Base-by-base conservation (phyloP, 805 yeast genomes). In the Candida ulmi region DNA sequence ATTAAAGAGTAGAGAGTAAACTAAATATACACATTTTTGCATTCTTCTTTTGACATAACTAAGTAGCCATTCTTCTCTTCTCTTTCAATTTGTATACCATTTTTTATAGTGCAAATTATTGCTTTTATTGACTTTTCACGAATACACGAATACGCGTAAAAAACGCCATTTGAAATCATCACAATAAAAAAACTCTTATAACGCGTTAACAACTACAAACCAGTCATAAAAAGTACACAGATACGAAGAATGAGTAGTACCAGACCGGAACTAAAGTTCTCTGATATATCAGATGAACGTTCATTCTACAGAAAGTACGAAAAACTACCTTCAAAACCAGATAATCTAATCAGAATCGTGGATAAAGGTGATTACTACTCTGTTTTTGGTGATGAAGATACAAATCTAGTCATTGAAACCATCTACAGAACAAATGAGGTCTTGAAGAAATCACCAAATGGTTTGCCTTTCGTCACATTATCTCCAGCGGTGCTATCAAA, bases 351-450 rank as follows among this genome's bases (percentile, higher is more conserved):
- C 17, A 72, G 96, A 33, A 65, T 88, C n/a, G 82, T 84, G 33
- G 95, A 88, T 56, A 77, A 80, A 44, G 81, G 81, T 33, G 95
- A 87, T 44, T 88, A 86, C 59, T 93, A 81, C 61, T 78, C 85
- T 3, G 80, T 78, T 1, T 69, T 88, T 17, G 79, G 77, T 8
- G 76, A 74, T 3, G 96, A 74, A 3, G 96, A 91, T 58, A 96
- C 98, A 4, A 69, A 71, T 33, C 71, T 78, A 41, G 84, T 88
- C 23, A 96, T 97, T 3, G 95, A 88, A 46, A 67, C 72, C 40
- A 79, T 93, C 26, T 91, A 87, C 64, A 84, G 83, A 48, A 88
- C 98, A 0, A 78, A 75, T 31, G 78, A 95, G 18, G 95, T 88
- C 9, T 57, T 91, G 41, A 91, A 91, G 55, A 65, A 73, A 36